Base-by-base conservation (phyloP, 306 rosid species). In the Medicago arabica region DNA sequence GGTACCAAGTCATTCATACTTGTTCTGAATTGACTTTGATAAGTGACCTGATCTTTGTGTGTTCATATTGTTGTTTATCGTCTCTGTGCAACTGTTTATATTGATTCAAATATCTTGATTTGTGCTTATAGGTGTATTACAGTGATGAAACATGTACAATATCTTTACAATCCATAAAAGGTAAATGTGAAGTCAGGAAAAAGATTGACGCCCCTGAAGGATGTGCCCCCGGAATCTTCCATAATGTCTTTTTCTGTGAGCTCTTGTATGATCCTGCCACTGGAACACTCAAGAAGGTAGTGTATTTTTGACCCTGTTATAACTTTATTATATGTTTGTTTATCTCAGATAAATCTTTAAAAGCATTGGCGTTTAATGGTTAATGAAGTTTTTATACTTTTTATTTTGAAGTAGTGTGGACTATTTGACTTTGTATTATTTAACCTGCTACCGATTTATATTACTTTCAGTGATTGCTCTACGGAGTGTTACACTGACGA, bases 221-320 rank as follows among this genome's bases (percentile, higher is more conserved):
- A 67, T 19, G 77, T 69, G 80, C 81, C 65, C 85, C 76, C 3
- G 83, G 81, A 69, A 10, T 65, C 36, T 83, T 80, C 65, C 76
- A 80, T 31, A 84, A 74, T 67, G 57, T 77, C 43, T 86, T 86
- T 78, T 86, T 83, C 83, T 86, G 89, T 15, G 89, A 86, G 76
- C 79, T 14, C 54, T 74, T 83, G 65, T 86, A 86, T 83, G 89
- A 86, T 77, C 85, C 89, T 69, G 60, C 76, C 64, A 69, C 73
- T 6, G 87, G 89, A 13, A 77, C 89, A 51, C 86, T 86, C 74
- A 86, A 83, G 61, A 47, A 80, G 89, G 89, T 86, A 83, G 46
- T 55, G 9, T 65, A 17, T 79, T 14, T 31, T 75, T 58, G 41
- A 47, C 76, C 51, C 19, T n/a, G 21, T 67, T 66, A 40, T 58